phyloP scores from a whole-genome alignment of 2,329 filamentous ascomycete species.

The Myotisia sp. region DNA sequence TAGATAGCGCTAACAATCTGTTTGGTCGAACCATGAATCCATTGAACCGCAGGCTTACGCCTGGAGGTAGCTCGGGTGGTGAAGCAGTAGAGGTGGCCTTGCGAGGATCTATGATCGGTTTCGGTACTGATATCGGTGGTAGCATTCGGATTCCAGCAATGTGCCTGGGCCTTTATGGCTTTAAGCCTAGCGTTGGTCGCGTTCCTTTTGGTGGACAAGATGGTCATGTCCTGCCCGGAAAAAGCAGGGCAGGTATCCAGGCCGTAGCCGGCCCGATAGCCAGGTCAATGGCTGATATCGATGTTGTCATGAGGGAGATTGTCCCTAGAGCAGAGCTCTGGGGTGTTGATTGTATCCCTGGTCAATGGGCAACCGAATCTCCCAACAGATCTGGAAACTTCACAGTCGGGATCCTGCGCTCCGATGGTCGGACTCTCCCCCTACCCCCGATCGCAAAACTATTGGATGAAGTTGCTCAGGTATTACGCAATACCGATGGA shows the following conservation, averaged over 20 bases:
- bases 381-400: conserved; percentile 17
- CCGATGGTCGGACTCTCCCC: conserved; percentile 24
- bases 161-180: conserved; percentile 38
- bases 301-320: conserved; percentile 37
- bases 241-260: conserved; percentile 39
- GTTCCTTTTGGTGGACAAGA: conserved; percentile 41
- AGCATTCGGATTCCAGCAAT: conserved; percentile 36
- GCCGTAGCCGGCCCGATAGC: conserved; percentile 31
- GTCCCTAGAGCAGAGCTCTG: conserved; percentile 41
- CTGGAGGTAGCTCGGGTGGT: conserved; percentile 53
- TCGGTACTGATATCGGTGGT: conserved; percentile 47
- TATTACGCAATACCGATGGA: conserved; percentile 24
- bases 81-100: conserved; percentile 48
- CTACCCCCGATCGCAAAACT: conserved; percentile 28
- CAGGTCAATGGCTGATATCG: conserved; percentile 26
- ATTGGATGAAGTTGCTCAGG: conserved; percentile 25
- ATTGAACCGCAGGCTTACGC: conserved; percentile 43
- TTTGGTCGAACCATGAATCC: conserved; percentile 52
- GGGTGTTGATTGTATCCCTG: conserved; percentile 33
- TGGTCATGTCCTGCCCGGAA: conserved; percentile 32
- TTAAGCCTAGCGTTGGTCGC: conserved; percentile 36
- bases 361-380: conserved; percentile 25
- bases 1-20: conserved; percentile 48
- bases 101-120: conserved; percentile 44
- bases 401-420: conserved; percentile 31